Conservation (phyloP, 768 basidiomycete genomes). For the Coprinellus micaceus region DNA sequence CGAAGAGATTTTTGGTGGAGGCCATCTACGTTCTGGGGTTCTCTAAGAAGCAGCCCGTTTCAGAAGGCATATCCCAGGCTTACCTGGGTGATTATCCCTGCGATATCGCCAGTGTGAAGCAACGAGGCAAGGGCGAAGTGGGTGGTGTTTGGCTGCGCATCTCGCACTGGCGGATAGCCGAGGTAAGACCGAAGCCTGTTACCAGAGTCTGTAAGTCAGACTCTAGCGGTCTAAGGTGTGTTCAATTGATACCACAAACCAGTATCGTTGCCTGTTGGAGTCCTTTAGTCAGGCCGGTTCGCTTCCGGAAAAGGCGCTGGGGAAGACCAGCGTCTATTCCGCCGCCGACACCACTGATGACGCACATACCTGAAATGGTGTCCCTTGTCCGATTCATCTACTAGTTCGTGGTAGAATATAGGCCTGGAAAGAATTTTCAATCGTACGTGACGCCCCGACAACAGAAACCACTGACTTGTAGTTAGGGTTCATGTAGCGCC, state of each 20-base stretch:
- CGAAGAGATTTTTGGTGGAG: conserved; percentile 79
- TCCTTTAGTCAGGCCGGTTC: neutral
- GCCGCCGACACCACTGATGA: no score
- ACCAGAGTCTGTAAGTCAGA: conserved; percentile 9
- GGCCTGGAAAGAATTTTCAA: conserved; percentile 36
- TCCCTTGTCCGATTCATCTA: conserved; percentile 68
- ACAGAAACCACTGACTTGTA: conserved; percentile 55
- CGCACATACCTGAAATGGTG: conserved; percentile 59
- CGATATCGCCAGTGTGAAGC: conserved; percentile 60
- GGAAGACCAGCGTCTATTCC: neutral
- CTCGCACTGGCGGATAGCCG: conserved; percentile 85
- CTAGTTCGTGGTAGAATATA: conserved; percentile 79
- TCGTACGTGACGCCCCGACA: neutral
- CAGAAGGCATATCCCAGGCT: neutral
- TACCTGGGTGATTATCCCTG: conserved; percentile 76
- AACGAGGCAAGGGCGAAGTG: conserved; percentile 86
- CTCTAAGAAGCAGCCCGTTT: neutral
- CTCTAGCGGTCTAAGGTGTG: no score
- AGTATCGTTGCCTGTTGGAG: conserved; percentile 73
- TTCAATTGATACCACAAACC: no score
- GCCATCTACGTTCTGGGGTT: conserved; percentile 79
- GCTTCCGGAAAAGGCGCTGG: no score
- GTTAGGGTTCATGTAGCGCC: conserved; percentile 86
- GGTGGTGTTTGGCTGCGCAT: conserved; percentile 81
- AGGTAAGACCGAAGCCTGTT: conserved; percentile 68